Percentiles rank a stretch among this genome's conserved stretches.
phyloP scores from a whole-genome alignment of 2,329 filamentous ascomycete species.

The Gnomoniopsis sp. region DNA sequence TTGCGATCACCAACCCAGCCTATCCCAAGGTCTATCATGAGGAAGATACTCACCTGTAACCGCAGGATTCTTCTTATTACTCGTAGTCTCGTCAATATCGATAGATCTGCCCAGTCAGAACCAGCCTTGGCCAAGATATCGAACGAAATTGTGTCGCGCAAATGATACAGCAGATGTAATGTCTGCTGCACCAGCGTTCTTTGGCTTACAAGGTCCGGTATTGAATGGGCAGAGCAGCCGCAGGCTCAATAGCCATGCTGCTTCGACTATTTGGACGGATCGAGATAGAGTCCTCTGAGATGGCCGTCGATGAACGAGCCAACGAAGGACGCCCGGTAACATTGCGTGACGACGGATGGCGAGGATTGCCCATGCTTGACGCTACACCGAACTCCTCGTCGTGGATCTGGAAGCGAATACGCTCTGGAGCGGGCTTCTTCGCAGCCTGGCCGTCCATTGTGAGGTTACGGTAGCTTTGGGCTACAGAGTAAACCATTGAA shows the following conservation, averaged over 20 bases:
- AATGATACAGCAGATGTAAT: not conserved
- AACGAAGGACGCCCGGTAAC: not conserved
- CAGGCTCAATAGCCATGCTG: constrained; percentile 33
- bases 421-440: constrained; percentile 3
- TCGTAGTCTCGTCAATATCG: constrained; percentile 53
- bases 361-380: not conserved
- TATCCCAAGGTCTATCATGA: not conserved
- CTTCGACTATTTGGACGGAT: not conserved
- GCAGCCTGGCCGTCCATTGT: constrained; percentile 4
- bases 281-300: constrained; percentile 12
- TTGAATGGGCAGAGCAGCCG: constrained; percentile 46
- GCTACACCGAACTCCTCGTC: constrained; percentile 3
- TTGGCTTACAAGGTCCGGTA: constrained; percentile 48
- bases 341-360: not conserved
- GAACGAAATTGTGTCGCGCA: constrained; percentile 1
- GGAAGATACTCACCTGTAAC: constrained; percentile 36
- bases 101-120: constrained; percentile 37
- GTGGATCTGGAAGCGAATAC: constrained; percentile 11
- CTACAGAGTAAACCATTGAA: constrained; percentile 4
- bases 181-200: not conserved
- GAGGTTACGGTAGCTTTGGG: constrained; percentile 9
- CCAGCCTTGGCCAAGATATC: constrained; percentile 10
- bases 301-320: constrained; percentile 6
- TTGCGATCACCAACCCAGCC: not conserved
- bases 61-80: constrained; percentile 41